Evolutionary conservation across 2,329 filamentous ascomycete genomes (phyloP).

Genomic region (Biscogniauxia sp.): DNA sequence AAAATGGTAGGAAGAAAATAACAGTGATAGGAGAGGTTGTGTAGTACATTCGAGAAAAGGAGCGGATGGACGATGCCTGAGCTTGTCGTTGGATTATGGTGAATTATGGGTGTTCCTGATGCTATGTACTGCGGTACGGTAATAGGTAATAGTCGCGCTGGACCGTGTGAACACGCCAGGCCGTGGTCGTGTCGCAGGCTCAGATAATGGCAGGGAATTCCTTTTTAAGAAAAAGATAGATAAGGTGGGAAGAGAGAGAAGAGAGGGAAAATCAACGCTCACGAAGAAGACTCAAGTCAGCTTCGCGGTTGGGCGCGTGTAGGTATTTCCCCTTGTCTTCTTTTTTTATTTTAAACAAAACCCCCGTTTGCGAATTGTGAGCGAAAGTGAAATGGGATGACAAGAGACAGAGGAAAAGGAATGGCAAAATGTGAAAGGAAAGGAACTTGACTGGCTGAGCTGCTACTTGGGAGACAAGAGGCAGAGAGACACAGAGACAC

Average conservation of each 20-base stretch:
- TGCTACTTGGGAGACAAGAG: not conserved
- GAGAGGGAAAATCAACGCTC: constrained; percentile 12
- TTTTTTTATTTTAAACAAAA: too few relatives aligned
- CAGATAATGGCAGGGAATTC: constrained; percentile 11
- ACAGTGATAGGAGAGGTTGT: not conserved
- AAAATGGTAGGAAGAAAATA: constrained; percentile 12
- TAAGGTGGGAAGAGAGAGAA: not conserved
- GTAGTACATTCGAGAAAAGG: constrained; percentile 15
- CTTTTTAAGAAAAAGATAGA: constrained; percentile 4
- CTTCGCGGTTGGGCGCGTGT: constrained; percentile 9
- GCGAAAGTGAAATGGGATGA: constrained; percentile 14
- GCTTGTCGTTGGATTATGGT: constrained; percentile 7
- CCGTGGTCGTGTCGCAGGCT: constrained; percentile 9
- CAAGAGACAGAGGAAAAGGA: constrained; percentile 4
- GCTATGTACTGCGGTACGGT: constrained; percentile 14
- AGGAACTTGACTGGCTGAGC: not conserved
- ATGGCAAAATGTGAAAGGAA: constrained; percentile 1
- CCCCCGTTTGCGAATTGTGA: constrained; percentile 13
- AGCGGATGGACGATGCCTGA: constrained; percentile 18
- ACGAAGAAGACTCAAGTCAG: constrained; percentile 5
- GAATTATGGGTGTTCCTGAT: constrained; percentile 17
- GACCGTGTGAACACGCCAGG: constrained; percentile 10
- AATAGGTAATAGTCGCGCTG: constrained; percentile 2
- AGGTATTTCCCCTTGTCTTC: not conserved
- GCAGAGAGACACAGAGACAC: not conserved